phyloP scores from a whole-genome alignment of 2,329 filamentous ascomycete genomes.

The Bipolaris cookei region DNA sequence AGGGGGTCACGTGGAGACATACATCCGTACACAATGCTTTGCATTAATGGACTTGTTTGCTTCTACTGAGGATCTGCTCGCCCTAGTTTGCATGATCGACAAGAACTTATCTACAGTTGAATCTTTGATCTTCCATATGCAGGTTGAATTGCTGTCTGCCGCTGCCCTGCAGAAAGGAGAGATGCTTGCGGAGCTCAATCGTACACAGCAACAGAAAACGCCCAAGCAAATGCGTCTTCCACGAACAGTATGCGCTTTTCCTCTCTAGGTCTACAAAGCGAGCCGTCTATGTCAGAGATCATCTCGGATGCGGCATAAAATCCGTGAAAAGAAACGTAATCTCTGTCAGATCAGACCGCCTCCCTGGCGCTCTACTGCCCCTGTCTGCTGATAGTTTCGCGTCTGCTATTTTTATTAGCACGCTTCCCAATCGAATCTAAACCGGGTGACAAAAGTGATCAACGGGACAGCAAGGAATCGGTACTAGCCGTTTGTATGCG shows the following conservation, averaged over 20 bases:
- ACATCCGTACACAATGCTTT: neutral
- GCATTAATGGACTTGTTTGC: neutral
- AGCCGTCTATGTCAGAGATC: neutral
- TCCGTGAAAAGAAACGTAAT: neutral
- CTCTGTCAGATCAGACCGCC: neutral
- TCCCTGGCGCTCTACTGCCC: neutral
- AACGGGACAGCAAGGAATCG: too few species aligned
- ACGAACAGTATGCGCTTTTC: neutral
- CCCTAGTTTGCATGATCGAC: neutral
- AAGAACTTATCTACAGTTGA: neutral
- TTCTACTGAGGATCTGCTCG: neutral
- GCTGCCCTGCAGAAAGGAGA: neutral
- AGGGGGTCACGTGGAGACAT: constrained; percentile 8
- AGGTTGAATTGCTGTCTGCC: neutral
- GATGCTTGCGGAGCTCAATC: neutral
- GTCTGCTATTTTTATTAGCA: neutral
- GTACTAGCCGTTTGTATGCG: neutral
- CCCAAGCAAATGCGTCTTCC: neutral
- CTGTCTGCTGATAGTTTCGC: neutral
- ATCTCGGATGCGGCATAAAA: neutral
- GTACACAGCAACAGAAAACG: neutral
- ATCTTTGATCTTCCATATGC: neutral
- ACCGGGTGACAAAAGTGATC: neutral
- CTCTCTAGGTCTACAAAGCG: neutral
- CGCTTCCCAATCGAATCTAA: neutral